These are phyloP conservation scores for Globisporangium barbulae DNA, from an alignment of 352 stramenopile genomes.

Conservation along the genomic window DNA sequence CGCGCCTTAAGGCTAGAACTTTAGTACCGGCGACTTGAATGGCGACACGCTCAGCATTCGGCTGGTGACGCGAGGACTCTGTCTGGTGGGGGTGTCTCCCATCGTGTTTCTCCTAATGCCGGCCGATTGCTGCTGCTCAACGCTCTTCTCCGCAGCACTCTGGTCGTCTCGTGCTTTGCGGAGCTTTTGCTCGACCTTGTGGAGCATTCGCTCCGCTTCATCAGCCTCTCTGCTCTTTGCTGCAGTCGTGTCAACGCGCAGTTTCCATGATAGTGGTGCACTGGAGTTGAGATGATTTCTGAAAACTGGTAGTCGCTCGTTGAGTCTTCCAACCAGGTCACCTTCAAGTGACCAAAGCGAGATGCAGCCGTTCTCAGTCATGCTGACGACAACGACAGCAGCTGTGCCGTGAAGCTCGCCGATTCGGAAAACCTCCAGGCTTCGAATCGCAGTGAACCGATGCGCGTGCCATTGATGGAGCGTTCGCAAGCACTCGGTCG, in stretches of 20 bases:
- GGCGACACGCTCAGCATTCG: constrained; percentile 10
- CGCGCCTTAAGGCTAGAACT: background rate
- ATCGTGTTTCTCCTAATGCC: background rate
- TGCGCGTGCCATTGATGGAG: constrained; percentile 28
- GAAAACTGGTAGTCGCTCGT: constrained; percentile 1
- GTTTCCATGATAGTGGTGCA: constrained; percentile 4
- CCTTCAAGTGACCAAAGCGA: constrained; percentile 37
- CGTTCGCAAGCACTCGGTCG: constrained; percentile 13
- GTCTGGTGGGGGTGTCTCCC: background rate
- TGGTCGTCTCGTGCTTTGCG: background rate
- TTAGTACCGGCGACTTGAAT: background rate
- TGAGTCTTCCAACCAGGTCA: constrained; percentile 26
- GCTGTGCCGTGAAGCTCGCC: background rate
- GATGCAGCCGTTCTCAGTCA: constrained; percentile 27
- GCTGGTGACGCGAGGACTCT: constrained; percentile 7
- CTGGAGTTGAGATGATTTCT: background rate
- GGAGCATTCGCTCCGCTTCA: constrained; percentile 7
- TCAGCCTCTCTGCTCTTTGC: background rate
- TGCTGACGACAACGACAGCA: constrained; percentile 21
- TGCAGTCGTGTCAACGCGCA: background rate
- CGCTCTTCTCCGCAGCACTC: background rate
- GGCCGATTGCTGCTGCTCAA: background rate
- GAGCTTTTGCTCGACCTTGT: constrained; percentile 14
- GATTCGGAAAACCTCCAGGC: constrained; percentile 13
- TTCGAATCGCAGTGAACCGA: constrained; percentile 21